phyloP scores from a whole-genome alignment of 2,329 filamentous ascomycete species.

The Sporothrix globosa region DNA sequence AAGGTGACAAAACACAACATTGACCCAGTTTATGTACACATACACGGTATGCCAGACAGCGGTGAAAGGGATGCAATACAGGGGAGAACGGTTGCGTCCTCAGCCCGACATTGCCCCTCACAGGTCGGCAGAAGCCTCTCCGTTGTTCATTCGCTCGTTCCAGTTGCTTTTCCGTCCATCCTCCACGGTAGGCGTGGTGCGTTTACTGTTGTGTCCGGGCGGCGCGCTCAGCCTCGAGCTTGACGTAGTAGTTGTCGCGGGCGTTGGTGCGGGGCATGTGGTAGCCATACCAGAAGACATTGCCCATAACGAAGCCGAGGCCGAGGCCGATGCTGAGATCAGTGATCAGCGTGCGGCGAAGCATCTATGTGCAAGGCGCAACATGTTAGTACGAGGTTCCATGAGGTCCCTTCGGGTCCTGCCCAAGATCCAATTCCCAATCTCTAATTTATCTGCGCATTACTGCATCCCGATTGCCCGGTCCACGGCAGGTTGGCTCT shows the following conservation, averaged over 20 bases:
- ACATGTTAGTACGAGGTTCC: constrained; percentile 25
- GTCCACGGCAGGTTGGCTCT: constrained; percentile 16
- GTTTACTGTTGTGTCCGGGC: constrained; percentile 36
- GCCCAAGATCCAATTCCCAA: not conserved
- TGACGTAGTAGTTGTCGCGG: constrained; percentile 62
- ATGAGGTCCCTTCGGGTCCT: not conserved
- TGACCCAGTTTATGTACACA: constrained; percentile 30
- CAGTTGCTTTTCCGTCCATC: not conserved
- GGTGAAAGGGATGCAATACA: too few relatives aligned
- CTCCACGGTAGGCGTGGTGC: not conserved
- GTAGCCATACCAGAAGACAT: constrained; percentile 64
- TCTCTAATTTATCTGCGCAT: not conserved
- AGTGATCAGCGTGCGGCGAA: constrained; percentile 61
- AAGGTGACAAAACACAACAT: constrained; percentile 2
- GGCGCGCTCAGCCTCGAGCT: constrained; percentile 61
- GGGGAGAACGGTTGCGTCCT: not conserved
- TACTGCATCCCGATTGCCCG: not conserved
- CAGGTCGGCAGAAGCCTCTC: constrained; percentile 15
- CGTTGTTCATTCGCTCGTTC: constrained; percentile 21
- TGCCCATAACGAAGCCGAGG: constrained; percentile 58
- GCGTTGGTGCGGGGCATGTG: constrained; percentile 63
- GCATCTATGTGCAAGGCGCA: constrained; percentile 52
- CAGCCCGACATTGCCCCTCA: not conserved
- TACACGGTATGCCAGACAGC: constrained; percentile 23
- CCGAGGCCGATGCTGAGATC: constrained; percentile 60